Evolutionary conservation across 441 rosid species (phyloP).

Genomic region (Codiaeum variegatum): DNA sequence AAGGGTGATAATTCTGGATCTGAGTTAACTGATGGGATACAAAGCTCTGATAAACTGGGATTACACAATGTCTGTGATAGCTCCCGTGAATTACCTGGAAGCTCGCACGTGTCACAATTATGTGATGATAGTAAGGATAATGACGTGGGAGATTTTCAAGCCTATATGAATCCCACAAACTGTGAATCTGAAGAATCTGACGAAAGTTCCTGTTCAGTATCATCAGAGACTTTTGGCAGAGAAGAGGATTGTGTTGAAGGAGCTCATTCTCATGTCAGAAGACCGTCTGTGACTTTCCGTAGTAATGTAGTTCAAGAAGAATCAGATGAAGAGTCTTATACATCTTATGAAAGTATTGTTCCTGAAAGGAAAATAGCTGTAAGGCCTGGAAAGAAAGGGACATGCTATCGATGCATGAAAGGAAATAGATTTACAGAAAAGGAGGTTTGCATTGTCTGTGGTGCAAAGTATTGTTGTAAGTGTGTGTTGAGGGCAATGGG

Average conservation of each 20-base stretch:
- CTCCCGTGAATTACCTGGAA: constrained; percentile 18
- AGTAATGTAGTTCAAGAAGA: constrained; percentile 18
- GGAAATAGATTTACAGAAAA: constrained; percentile 75
- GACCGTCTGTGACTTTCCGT: constrained; percentile 53
- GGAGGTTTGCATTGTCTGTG: constrained; percentile 90
- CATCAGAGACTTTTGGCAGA: constrained; percentile 35
- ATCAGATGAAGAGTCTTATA: constrained; percentile 26
- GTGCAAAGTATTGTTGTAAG: constrained; percentile 70
- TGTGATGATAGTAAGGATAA: constrained; percentile 27
- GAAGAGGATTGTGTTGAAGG: constrained; percentile 35
- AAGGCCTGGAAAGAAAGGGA: constrained; percentile 70
- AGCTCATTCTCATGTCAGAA: constrained; percentile 38
- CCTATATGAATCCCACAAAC: constrained; percentile 28
- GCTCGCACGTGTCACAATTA: constrained; percentile 13
- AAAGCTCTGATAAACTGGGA: constrained; percentile 14
- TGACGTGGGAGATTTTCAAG: constrained; percentile 23
- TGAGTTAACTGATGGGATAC: constrained; percentile 12
- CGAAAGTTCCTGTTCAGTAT: constrained; percentile 26
- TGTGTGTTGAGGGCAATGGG: constrained; percentile 96
- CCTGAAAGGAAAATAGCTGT: constrained; percentile 30
- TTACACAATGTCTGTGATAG: constrained; percentile 16
- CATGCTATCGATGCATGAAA: constrained; percentile 78
- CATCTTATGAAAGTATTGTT: constrained; percentile 32
- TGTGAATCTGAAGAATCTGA: constrained; percentile 33
- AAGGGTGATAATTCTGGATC: constrained; percentile 5